Conservation (phyloP, 2,329 filamentous ascomycete species). For the Pseudocercospora eumusae region DNA sequence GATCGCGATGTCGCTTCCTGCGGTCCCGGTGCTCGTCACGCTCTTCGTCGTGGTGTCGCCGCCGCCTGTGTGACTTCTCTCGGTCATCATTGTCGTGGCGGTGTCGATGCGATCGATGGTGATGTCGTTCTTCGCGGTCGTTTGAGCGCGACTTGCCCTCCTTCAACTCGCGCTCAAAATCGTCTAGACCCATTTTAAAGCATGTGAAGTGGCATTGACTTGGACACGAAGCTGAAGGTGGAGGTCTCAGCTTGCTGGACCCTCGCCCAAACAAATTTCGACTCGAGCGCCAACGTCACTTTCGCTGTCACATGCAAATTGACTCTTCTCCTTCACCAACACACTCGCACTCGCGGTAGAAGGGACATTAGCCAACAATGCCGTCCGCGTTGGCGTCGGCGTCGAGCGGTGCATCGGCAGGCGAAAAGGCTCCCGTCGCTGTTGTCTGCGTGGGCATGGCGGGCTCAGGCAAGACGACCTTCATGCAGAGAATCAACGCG, state of each 20-base stretch:
- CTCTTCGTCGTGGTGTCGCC: conserved; percentile 39
- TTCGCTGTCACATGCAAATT: conserved; percentile 2
- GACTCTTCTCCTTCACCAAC: background rate
- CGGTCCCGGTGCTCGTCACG: conserved; percentile 51
- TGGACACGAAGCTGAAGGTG: background rate
- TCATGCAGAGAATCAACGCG: conserved; percentile 97
- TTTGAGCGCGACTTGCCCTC: conserved; percentile 54
- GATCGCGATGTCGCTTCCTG: conserved; percentile 49
- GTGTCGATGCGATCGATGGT: conserved; percentile 46
- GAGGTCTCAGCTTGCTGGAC: conserved; percentile 1
- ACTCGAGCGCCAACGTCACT: conserved; percentile 3
- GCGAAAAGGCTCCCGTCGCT: conserved; percentile 61
- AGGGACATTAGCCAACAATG: conserved; percentile 1
- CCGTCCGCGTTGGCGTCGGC: no score
- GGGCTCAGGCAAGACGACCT: conserved; percentile 98
- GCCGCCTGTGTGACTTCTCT: conserved; percentile 45
- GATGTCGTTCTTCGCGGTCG: conserved; percentile 34
- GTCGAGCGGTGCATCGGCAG: conserved; percentile 9
- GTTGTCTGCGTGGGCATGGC: conserved; percentile 98
- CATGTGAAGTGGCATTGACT: background rate
- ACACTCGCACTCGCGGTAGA: background rate
- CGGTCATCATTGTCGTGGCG: conserved; percentile 33
- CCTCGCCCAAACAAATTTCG: conserved; percentile 17
- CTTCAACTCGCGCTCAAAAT: conserved; percentile 77
- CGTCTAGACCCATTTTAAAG: conserved; percentile 59